Conservation (phyloP, 148 eudicot species). For the Camellia sinensis region DNA sequence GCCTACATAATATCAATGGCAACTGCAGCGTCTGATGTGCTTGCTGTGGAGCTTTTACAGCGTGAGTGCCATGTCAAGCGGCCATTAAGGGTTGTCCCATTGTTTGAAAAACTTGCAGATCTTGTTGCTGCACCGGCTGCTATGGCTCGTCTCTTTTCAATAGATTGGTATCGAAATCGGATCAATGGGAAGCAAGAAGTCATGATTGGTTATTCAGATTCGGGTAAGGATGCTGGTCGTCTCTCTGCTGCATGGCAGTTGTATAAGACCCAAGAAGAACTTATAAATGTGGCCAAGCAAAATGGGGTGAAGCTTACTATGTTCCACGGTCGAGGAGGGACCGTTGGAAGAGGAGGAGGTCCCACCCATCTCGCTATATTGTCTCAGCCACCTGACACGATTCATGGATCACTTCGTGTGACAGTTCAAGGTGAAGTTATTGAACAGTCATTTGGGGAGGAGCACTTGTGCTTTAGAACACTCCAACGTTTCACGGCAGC, state of each 20-base stretch:
- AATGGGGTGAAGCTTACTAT: constrained; percentile 86
- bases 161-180: constrained; percentile 77
- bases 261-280: constrained; percentile 90
- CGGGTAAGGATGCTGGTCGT: constrained; percentile 97
- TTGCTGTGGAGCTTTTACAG: constrained; percentile 90
- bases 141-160: constrained; percentile 69
- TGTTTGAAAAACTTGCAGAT: constrained; percentile 92
- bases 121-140: constrained; percentile 88
- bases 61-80: constrained; percentile 68
- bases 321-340: constrained; percentile 28
- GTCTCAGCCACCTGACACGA: constrained; percentile 89
- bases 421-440: too few relatives aligned
- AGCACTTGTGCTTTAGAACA: too few relatives aligned
- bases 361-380: constrained; percentile 91
- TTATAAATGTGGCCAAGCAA: constrained; percentile 67
- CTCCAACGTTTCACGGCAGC: constrained; percentile 79
- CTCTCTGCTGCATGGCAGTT: constrained; percentile 93
- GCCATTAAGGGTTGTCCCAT: constrained; percentile 83
- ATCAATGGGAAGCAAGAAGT: constrained; percentile 92
- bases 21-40: constrained; percentile 91
- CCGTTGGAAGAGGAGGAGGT: constrained; percentile 95
- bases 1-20: constrained; percentile 97
- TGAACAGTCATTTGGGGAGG: too few relatives aligned
- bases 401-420: constrained; percentile 10
- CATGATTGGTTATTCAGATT: constrained; percentile 94